Base-by-base conservation (phyloP, 2,329 filamentous ascomycete genomes). In the Emmonsiellopsis sp. region DNA sequence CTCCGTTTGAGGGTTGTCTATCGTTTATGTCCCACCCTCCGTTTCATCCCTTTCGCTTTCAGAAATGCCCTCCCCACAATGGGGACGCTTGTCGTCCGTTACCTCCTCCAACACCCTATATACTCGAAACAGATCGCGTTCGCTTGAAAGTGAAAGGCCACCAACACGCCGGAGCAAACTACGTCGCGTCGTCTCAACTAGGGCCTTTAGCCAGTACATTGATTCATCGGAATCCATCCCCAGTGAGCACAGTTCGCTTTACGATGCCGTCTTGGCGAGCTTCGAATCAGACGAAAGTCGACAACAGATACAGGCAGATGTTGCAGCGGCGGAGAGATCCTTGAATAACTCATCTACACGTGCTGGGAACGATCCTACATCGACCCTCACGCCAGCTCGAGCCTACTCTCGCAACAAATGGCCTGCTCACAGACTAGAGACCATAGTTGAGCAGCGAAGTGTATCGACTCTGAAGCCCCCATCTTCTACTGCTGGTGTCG, bases 201-300 rank as follows among this genome's bases (percentile, higher is more conserved):
- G 53, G 20, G 54, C 55, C 16, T 52, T 63, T 15, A 57, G 55
- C 34, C 57, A 45, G 5, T 53, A 63, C 38, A 45, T 66, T 11
- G 61, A 65, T 52, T 67, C 63, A 4, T 65, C 64, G 1, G 66
- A 67, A 43, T 65, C 65, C 11, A 52, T 62, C 35, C 62, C 63
- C 15, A 71, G 68, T 51, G 66, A 70, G 26, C 67, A 70, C 45
- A 63, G 60, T 49, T 69, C 64, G 9, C 69, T 74, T 10, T 71
- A 65, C 56, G 65, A 72, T 57, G 71, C 70, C 7, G 55, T 63
- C 40, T 55, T 64, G 45, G 64, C 65, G 32, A 63, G 62, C 31
- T 67, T 68, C 5, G 59, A 60, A 16, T 60, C 57, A 37, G 61
- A 65, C 31, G 61, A 54, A n/a, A 42, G 50, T 9, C 37, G 49